Percentiles rank a stretch among this genome's conserved stretches.
Evolutionary conservation across 768 basidiomycete species (phyloP).

Genomic region (Leucosporidium creatinivorum): DNA sequence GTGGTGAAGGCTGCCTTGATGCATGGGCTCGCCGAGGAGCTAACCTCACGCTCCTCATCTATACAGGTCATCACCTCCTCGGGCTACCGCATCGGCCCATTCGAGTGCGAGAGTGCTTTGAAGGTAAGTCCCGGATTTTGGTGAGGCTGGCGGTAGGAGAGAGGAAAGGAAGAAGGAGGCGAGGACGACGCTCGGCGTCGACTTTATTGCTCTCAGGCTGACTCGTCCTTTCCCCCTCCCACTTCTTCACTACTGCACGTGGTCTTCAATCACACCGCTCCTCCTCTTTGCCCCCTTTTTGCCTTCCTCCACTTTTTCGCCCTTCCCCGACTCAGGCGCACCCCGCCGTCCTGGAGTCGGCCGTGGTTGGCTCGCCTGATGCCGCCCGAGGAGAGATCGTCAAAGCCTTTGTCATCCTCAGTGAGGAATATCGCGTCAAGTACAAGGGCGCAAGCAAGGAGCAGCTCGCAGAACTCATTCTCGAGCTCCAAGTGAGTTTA

Average conservation of each 20-base stretch:
- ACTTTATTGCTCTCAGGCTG: too few species aligned
- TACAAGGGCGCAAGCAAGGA: background rate
- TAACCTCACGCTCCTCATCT: too few species aligned
- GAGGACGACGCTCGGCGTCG: too few species aligned
- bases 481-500: conserved; percentile 13
- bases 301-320: background rate
- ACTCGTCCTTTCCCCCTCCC: too few species aligned
- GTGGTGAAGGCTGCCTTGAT: too few species aligned
- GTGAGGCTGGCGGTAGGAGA: too few species aligned
- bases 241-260: too few species aligned
- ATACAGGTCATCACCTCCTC: conserved; percentile 16
- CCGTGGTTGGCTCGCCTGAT: conserved; percentile 30
- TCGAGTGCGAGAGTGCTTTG: conserved; percentile 29
- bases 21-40: too few species aligned
- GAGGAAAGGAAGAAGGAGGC: too few species aligned
- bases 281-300: background rate
- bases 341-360: conserved; percentile 31
- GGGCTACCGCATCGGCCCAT: conserved; percentile 30
- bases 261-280: too few species aligned
- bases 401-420: conserved; percentile 30
- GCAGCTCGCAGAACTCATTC: conserved; percentile 7
- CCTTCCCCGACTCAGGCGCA: conserved; percentile 11
- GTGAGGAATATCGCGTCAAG: conserved; percentile 17
- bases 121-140: conserved; percentile 22
- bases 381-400: conserved; percentile 19